Evolutionary conservation across 1,284 basidiomycete species (phyloP).

Genomic region (Pyrrhoderma noxium): DNA sequence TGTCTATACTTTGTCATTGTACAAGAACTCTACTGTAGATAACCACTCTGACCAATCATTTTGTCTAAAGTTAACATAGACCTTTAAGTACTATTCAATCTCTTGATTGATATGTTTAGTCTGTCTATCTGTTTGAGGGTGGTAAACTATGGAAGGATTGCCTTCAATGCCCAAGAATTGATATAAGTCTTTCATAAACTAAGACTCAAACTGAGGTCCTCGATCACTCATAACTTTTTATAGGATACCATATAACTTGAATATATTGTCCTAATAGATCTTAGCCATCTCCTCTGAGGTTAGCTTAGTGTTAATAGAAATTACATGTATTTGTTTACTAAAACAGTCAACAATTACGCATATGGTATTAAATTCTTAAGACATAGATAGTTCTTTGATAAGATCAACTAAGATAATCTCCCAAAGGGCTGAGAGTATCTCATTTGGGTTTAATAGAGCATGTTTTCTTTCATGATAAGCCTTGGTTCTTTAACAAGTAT

Average conservation of each 20-base stretch:
- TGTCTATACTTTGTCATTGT: slow-evolving; percentile 20
- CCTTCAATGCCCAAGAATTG: slow-evolving; percentile 14
- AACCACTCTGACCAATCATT: slow-evolving; percentile 25
- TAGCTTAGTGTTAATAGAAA: slow-evolving; percentile 21
- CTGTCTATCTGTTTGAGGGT: slow-evolving; percentile 25
- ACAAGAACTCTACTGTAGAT: slow-evolving; percentile 23
- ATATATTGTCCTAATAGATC: slow-evolving; percentile 20
- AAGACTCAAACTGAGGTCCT: slow-evolving; percentile 22
- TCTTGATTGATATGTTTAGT: slow-evolving; percentile 25
- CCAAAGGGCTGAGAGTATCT: background rate
- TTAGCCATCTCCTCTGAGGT: slow-evolving; percentile 9
- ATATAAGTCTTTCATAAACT: slow-evolving; percentile 18
- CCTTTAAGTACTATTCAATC: slow-evolving; percentile 21
- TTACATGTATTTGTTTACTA: slow-evolving; percentile 13
- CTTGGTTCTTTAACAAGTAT: slow-evolving; percentile 16
- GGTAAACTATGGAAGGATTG: slow-evolving; percentile 22
- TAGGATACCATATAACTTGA: slow-evolving; percentile 18
- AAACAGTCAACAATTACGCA: slow-evolving; percentile 22
- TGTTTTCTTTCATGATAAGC: background rate
- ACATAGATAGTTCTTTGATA: slow-evolving; percentile 17
- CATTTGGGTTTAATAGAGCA: slow-evolving; percentile 9
- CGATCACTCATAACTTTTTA: slow-evolving; percentile 24
- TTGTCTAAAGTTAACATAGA: slow-evolving; percentile 24
- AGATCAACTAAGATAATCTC: slow-evolving; percentile 16
- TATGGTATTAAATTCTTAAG: slow-evolving; percentile 17